phyloP scores from a whole-genome alignment of 148 eudicot species.

The Nepenthes gracilis region DNA sequence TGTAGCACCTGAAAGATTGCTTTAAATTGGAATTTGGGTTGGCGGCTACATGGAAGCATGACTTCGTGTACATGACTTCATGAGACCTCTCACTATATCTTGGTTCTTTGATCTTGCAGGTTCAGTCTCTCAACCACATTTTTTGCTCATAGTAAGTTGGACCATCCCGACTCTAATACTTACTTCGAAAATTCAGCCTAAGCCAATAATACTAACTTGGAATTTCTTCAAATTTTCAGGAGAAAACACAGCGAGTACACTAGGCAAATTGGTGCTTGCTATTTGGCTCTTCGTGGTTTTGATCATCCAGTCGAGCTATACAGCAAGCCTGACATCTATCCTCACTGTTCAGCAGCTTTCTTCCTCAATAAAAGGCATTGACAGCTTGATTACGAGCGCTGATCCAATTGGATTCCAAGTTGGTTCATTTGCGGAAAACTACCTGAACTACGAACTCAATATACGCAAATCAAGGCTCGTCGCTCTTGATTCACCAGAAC shows the following conservation, averaged over 20 bases:
- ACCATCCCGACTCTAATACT: neutral
- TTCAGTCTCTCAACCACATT: constrained; percentile 78
- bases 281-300: constrained; percentile 85
- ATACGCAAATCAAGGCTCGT: constrained; percentile 56
- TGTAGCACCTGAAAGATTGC: no score
- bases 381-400: constrained; percentile 39
- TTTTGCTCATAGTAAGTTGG: constrained; percentile 60
- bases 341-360: constrained; percentile 76
- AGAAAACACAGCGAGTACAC: constrained; percentile 80
- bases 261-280: constrained; percentile 64
- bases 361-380: constrained; percentile 60
- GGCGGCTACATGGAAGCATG: no score
- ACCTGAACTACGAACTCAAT: constrained; percentile 50
- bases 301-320: constrained; percentile 76
- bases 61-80: no score
- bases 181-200: neutral
- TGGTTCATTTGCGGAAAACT: constrained; percentile 73
- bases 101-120: constrained; percentile 29
- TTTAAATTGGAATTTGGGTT: no score
- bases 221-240: constrained; percentile 25
- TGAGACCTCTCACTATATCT: neutral
- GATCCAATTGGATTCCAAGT: constrained; percentile 55
- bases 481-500: constrained; percentile 61
- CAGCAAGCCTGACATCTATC: constrained; percentile 81
- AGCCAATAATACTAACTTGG: neutral